These are phyloP conservation scores for Sphaerosporella brunnea DNA, from an alignment of 495 filamentous ascomycete genomes.

Conservation along the genomic window DNA sequence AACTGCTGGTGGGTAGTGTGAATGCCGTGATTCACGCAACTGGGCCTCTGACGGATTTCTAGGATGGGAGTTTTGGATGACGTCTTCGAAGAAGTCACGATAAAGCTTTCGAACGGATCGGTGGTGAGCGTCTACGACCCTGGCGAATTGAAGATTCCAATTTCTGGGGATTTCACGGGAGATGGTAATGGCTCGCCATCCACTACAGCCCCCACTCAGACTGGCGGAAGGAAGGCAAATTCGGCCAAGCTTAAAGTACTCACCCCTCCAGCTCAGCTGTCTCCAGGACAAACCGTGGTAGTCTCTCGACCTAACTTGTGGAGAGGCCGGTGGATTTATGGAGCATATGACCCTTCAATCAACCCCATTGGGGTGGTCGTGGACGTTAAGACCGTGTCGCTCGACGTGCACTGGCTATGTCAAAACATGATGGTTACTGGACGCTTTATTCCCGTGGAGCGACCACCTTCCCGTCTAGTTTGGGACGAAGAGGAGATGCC, in stretches of 20 bases:
- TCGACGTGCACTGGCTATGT: conserved; percentile 37
- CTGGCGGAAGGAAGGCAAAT: conserved; percentile 1
- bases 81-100: conserved; percentile 23
- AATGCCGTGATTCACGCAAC: no score
- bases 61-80: conserved; percentile 26
- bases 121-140: conserved; percentile 28
- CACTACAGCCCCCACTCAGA: not conserved
- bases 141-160: conserved; percentile 25
- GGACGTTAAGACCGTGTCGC: conserved; percentile 27
- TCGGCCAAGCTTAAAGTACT: conserved; percentile 10
- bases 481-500: conserved; percentile 12
- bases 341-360: conserved; percentile 32
- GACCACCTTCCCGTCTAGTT: conserved; percentile 11
- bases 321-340: conserved; percentile 34
- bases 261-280: conserved; percentile 17
- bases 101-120: conserved; percentile 26
- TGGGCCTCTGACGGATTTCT: no score
- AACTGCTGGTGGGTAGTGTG: no score
- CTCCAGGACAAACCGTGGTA: conserved; percentile 33
- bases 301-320: conserved; percentile 36
- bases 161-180: conserved; percentile 2
- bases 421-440: conserved; percentile 28
- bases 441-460: conserved; percentile 16
- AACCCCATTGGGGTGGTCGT: conserved; percentile 34
- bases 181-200: not conserved